A percentile compares a stretch with the other conserved stretches of the same genome.
Conservation (phyloP, 2,329 filamentous ascomycete species). For the Phialophora tarda region DNA sequence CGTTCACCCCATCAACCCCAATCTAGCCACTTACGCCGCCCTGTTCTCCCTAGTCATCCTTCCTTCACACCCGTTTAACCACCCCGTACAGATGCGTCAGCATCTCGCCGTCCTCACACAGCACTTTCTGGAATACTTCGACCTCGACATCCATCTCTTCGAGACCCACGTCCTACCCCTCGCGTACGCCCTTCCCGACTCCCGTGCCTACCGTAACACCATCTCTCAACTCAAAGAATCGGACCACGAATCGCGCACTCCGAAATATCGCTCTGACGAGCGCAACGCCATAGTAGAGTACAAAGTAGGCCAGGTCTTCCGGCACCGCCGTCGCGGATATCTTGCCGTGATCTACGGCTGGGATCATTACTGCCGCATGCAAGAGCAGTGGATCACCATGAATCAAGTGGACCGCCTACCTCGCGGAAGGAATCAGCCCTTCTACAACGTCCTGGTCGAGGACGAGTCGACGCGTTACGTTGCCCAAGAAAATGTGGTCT, state of each 20-base stretch:
- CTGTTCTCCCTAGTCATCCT: conserved; percentile 73
- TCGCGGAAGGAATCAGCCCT: conserved; percentile 70
- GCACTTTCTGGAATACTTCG: conserved; percentile 68
- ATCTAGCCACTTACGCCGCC: conserved; percentile 71
- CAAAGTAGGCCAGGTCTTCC: conserved; percentile 81
- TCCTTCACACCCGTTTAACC: conserved; percentile 49
- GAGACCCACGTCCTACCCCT: conserved; percentile 71
- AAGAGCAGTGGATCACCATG: conserved; percentile 68
- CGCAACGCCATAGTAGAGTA: conserved; percentile 59
- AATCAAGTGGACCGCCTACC: conserved; percentile 67
- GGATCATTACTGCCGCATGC: conserved; percentile 66
- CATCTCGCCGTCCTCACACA: conserved; percentile 69
- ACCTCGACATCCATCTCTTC: conserved; percentile 74
- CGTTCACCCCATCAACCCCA: conserved; percentile 57
- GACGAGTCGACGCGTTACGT: conserved; percentile 75
- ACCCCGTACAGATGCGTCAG: conserved; percentile 62
- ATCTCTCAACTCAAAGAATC: conserved; percentile 62
- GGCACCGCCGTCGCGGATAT: conserved; percentile 79
- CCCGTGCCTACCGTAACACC: conserved; percentile 53
- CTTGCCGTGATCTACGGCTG: conserved; percentile 87
- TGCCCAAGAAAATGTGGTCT: conserved; percentile 78
- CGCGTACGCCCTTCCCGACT: conserved; percentile 58
- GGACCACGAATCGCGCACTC: conserved; percentile 53
- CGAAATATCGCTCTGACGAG: conserved; percentile 40
- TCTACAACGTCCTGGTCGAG: conserved; percentile 81